Base-by-base conservation (phyloP, 1,284 basidiomycete species). In the Mycena sp. region DNA sequence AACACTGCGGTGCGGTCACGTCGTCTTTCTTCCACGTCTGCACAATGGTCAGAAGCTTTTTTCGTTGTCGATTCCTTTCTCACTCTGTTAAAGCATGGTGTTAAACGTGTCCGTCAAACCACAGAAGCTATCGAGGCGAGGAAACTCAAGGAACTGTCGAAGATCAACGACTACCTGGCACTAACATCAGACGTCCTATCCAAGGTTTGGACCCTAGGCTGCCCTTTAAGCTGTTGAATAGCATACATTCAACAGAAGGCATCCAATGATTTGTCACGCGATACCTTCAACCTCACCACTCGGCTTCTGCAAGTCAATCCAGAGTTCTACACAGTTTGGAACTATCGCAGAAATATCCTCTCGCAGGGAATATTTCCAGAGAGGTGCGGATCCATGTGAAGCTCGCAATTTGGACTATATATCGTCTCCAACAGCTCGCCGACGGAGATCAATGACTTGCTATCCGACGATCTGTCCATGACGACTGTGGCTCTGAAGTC, bases 291-390 rank as follows among this genome's bases (percentile, higher is more conserved):
- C 21, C 79, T 89, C 46, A 96, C 94, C 2, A 89, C 87, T n/a
- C 81, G 81, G 29, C 77, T 96, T n/a, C 85, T 96, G 10, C 87
- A 90, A 64, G 69, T 90, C 55, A 96, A 96, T 73, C 93, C 94
- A 6, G 95, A 96, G 76, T 94, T 95, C 74, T 97, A 96, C 76
- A 95, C 95, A 1, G 80, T 94, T 46, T 98, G 96, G 96, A 96
- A 96, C 77, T 96, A 95, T 76, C 85, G 96, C 44, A 83, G 95
- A 28, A 81, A 86, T 51, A 94, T 96, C 65, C 77, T 96, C 19
- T 74, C 89, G 30, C 78, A 87, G n/a, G 91, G 90, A 5, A 78
- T 94, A 41, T 94, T 96, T 71, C 84, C 85, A 12, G 69, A 76
- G 16, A 86, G 85, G 93, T 94, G 65, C 55, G 80, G 29, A 19